Evolutionary conservation across 1,284 basidiomycete genomes (phyloP).

Genomic region (Coniferiporia sulphurascens): DNA sequence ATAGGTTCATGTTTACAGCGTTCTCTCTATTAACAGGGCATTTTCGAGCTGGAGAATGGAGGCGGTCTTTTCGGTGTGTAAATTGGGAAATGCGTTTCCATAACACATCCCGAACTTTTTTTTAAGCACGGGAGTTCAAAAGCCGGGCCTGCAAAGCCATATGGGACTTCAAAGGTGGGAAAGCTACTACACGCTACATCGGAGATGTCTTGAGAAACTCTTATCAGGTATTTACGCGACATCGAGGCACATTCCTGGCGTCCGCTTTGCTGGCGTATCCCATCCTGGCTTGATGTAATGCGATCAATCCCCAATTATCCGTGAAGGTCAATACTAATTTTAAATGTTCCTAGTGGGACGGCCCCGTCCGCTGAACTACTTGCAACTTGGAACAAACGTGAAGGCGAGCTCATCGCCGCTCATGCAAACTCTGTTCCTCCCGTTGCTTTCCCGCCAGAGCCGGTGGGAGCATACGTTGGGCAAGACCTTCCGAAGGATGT

Average conservation of each 20-base stretch:
- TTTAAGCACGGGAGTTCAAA: slow-evolving; percentile 58
- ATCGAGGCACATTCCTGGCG: slow-evolving; percentile 73
- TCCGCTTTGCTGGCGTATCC: slow-evolving; percentile 73
- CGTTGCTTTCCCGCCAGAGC: slow-evolving; percentile 62
- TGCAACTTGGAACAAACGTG: slow-evolving; percentile 69
- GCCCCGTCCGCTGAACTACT: slow-evolving; percentile 71
- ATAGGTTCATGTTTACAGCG: slow-evolving; percentile 10
- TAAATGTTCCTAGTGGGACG: slow-evolving; percentile 40
- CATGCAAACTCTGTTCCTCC: slow-evolving; percentile 53
- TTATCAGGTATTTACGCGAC: slow-evolving; percentile 55
- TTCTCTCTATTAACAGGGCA: slow-evolving; percentile 40
- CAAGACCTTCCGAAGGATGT: slow-evolving; percentile 50
- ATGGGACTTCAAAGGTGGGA: slow-evolving; percentile 67
- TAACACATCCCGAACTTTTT: not conserved
- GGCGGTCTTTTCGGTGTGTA: slow-evolving; percentile 66
- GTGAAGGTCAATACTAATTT: not conserved
- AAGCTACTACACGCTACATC: not conserved
- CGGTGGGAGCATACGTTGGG: slow-evolving; percentile 64
- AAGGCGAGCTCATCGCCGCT: slow-evolving; percentile 58
- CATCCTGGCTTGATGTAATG: slow-evolving; percentile 63
- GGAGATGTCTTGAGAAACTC: slow-evolving; percentile 12
- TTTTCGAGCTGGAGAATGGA: slow-evolving; percentile 70
- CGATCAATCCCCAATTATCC: not conserved
- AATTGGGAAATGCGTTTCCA: not conserved
- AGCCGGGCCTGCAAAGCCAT: slow-evolving; percentile 72